Evolutionary conservation across 345 rosid genomes (phyloP).

Genomic region (Salix caprea): DNA sequence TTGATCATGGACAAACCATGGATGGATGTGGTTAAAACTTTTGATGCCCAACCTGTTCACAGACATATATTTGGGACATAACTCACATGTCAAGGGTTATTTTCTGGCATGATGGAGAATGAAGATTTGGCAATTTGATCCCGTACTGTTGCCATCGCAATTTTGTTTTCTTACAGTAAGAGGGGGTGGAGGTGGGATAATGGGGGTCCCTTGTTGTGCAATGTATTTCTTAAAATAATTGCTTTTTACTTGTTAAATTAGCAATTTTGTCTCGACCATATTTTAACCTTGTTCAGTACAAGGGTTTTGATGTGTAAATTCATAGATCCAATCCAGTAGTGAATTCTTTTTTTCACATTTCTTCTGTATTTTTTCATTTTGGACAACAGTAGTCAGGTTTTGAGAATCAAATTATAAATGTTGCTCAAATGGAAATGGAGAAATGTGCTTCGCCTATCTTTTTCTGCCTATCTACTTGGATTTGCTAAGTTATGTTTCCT

Average conservation of each 20-base stretch:
- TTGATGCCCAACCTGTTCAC: slow-evolving; percentile 78
- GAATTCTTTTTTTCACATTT: background rate
- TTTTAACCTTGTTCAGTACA: background rate
- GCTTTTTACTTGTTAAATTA: slow-evolving; percentile 7
- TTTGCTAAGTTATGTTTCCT: too few species aligned
- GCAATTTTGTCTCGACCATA: background rate
- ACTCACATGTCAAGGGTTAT: background rate
- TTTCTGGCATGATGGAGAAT: slow-evolving; percentile 2
- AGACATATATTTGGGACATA: slow-evolving; percentile 87
- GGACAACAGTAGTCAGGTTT: background rate
- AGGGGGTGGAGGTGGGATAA: background rate
- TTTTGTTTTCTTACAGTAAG: slow-evolving; percentile 3
- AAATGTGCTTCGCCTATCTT: background rate
- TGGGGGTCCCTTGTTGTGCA: background rate
- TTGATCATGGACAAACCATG: slow-evolving; percentile 88
- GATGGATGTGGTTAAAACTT: slow-evolving; percentile 72
- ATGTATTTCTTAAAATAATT: slow-evolving; percentile 13
- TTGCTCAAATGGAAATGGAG: background rate
- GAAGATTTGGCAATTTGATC: slow-evolving; percentile 12
- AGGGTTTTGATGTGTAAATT: background rate
- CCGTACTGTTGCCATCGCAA: slow-evolving; percentile 5
- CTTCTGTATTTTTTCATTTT: background rate
- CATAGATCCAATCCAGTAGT: background rate
- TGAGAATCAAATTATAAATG: background rate
- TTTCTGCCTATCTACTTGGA: background rate